Base-by-base conservation (phyloP, 441 rosid genomes). In the Pelargonium citronellum region DNA sequence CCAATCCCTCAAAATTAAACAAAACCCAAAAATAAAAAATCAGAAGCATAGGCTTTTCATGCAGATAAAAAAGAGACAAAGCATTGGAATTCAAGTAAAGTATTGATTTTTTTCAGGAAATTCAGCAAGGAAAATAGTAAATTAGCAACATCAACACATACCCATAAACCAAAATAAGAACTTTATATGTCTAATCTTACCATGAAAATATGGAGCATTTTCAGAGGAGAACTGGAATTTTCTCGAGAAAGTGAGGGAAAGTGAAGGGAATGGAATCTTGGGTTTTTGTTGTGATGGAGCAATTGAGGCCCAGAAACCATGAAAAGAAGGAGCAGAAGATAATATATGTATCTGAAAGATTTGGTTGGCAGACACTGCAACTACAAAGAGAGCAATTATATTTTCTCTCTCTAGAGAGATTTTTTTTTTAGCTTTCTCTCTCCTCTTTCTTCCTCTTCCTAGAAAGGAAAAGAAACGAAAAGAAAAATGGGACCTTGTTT, bases 41-140 rank as follows among this genome's bases (percentile, higher is more conserved):
- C 5, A 30, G 37, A 46, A 46, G 12, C 46, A 41, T 66, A 58
- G 27, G 1, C 7, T 10, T 66, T 20, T 57, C n/a, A 41, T 57
- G 66, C 34, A 67, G 49, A 60, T 60, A 67, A 62, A 53, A 43
- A 66, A 53, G 7, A 53, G 60, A 53, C 60, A 15, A 16, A n/a
- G 22, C 60, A 53, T 5, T 53, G 60, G 60, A 53, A 53, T 53
- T 53, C 60, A 53, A 16, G 16, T 1, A 17, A 34, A 11, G 22
- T 58, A 15, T 8, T 55, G 10, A 7, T 10, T 19, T 24, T 19
- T 20, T 60, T 22, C 64, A n/a, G 34, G 64, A 11, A 60, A 60
- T 22, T 60, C 17, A 19, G 9, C 4, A 7, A 7, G 19, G 9
- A 9, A 22, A 60, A 60, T 7, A 20, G n/a, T 7, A 60, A 10